Evolutionary conservation across 1,284 basidiomycete species (phyloP).

Genomic region (Omphalotus olearius): DNA sequence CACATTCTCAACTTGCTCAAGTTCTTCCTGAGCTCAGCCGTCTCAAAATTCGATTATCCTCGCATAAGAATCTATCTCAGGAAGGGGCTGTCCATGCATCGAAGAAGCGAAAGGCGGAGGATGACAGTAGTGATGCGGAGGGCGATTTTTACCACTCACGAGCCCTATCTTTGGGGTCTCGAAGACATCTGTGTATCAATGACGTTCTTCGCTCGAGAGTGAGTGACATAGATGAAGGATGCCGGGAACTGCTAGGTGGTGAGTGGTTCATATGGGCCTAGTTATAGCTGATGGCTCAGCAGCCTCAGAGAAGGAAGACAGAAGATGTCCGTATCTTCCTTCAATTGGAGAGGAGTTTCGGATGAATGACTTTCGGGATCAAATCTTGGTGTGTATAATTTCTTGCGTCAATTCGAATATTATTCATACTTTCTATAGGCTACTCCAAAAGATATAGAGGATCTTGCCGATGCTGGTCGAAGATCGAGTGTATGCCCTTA

Average conservation of each 20-base stretch:
- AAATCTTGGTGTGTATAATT: constrained; percentile 64
- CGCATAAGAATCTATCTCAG: neutral
- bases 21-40: constrained; percentile 84
- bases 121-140: constrained; percentile 20
- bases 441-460: constrained; percentile 91
- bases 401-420: neutral
- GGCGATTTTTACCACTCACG: constrained; percentile 36
- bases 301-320: constrained; percentile 51
- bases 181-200: constrained; percentile 93
- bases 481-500: constrained; percentile 82
- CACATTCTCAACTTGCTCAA: constrained; percentile 93
- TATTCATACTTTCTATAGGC: constrained; percentile 46
- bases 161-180: constrained; percentile 82
- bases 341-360: constrained; percentile 62
- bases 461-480: constrained; percentile 74
- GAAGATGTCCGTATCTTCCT: constrained; percentile 82
- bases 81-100: neutral
- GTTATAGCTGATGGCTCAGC: neutral
- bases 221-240: constrained; percentile 89
- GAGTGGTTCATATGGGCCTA: constrained; percentile 14
- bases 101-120: constrained; percentile 26
- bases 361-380: constrained; percentile 87
- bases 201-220: constrained; percentile 63
- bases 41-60: constrained; percentile 38
- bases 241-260: constrained; percentile 85